Evolutionary conservation across 257 asterid genomes (phyloP).

Genomic region (Solanum bukasovii): DNA sequence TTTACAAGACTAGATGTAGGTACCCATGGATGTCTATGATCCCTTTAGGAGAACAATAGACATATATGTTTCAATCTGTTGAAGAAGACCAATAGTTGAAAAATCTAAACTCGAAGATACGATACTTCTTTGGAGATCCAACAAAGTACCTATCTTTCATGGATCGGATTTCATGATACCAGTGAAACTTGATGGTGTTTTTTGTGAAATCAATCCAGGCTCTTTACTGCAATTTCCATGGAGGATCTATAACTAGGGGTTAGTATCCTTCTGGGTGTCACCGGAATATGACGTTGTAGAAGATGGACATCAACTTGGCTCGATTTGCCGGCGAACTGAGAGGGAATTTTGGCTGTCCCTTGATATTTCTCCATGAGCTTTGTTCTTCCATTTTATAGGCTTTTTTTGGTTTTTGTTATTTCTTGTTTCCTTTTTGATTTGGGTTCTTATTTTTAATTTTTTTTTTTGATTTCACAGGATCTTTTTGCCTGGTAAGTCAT

Average conservation of each 20-base stretch:
- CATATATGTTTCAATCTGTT: neutral
- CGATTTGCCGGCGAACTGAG: neutral
- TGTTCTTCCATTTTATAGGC: no score
- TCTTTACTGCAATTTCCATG: neutral
- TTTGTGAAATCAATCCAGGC: neutral
- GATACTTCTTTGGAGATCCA: neutral
- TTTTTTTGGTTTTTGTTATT: no score
- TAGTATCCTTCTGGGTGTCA: neutral
- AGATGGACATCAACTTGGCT: neutral
- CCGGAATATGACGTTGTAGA: neutral
- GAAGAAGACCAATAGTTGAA: neutral
- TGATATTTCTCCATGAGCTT: no score
- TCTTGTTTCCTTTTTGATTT: no score
- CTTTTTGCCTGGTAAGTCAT: no score
- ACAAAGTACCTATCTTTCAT: neutral
- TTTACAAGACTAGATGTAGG: no score
- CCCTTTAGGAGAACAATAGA: no score
- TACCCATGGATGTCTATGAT: no score
- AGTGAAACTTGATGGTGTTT: neutral
- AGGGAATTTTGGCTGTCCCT: neutral
- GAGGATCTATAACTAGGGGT: neutral
- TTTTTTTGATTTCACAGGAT: no score
- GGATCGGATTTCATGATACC: neutral
- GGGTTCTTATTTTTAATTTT: no score
- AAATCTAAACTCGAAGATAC: neutral